Base-by-base conservation (phyloP, 768 basidiomycete species). In the Gloeostereum incarnatum region DNA sequence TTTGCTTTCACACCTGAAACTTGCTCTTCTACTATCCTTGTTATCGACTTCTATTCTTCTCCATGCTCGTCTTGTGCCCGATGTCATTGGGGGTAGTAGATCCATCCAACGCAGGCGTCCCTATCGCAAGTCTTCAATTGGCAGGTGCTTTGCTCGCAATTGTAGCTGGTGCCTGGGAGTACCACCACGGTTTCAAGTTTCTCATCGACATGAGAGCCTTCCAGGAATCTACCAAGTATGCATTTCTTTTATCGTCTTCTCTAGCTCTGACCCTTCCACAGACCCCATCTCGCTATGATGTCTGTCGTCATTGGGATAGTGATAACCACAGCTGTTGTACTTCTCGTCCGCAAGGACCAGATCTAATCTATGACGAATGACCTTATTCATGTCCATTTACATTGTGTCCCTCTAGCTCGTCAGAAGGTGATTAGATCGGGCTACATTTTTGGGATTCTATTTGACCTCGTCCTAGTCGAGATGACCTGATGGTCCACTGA, bases 21-120 rank as follows among this genome's bases (percentile, higher is more conserved):
- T 86, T 19, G 78, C 73, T 4, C 59, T 83, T 7, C 58, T 87
- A 17, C 62, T 87, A 20, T 69, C 72, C 6, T 60, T 86, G 1
- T 56, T 84, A 3, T 74, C 76, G 2, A 71, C 77, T 20, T 81
- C 82, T 6, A 59, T 80, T 36, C 58, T 87, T 10, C 67, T 86
- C 6, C 68, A 66, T 19, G 67, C 69, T 16, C 77, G 79, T 9
- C 65, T 87, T 10, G 65, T 73, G 5, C 73, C 75, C 3, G 61
- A 60, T 10, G 58, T 62, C 13, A 37, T 50, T 1, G 45, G 49
- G 11, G 13, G 30, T 24, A 8, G 27, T 3, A 38, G 29, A 19
- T 11, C 34, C 20, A 9, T 49, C 62, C 14, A 43, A 46, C 5
- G 55, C 59, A 3, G 57, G 59, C 7, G 41, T 75, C 3, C 69